A percentile compares a stretch with the other conserved stretches of the same genome.
Evolutionary conservation across 352 stramenopile species (phyloP).

Genomic region (Pythium sp.): DNA sequence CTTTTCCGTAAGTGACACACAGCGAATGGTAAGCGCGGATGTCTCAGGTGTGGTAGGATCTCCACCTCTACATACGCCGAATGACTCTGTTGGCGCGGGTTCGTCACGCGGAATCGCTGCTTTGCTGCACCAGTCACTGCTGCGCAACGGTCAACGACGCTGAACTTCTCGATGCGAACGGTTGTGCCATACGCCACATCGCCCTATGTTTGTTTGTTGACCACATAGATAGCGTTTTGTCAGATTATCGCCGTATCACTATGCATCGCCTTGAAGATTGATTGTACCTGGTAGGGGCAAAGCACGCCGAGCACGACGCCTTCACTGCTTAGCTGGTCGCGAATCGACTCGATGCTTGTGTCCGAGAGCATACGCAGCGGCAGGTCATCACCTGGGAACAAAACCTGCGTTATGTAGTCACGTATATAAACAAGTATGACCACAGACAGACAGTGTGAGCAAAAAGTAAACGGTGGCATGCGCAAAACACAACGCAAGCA

Average conservation of each 20-base stretch:
- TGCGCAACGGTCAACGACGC: constrained; percentile 34
- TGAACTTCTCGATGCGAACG: constrained; percentile 67
- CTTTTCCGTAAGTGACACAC: constrained; percentile 3
- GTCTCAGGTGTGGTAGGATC: constrained; percentile 53
- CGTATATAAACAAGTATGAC: not conserved
- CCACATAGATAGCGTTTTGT: not conserved
- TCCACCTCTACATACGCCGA: constrained; percentile 39
- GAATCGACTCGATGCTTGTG: constrained; percentile 44
- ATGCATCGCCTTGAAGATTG: not conserved
- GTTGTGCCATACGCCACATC: constrained; percentile 56
- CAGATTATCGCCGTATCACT: not conserved
- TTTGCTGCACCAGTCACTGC: constrained; percentile 59
- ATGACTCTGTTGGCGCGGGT: constrained; percentile 22
- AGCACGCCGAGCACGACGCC: constrained; percentile 59
- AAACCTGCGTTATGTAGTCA: constrained; percentile 37
- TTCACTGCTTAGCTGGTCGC: constrained; percentile 40
- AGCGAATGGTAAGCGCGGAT: constrained; percentile 39
- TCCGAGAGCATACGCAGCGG: constrained; percentile 73
- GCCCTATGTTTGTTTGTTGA: constrained; percentile 15
- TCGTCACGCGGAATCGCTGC: constrained; percentile 59
- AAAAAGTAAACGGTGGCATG: not conserved
- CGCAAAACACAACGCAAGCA: not conserved
- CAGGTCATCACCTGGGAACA: constrained; percentile 80
- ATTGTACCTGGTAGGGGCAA: constrained; percentile 39
- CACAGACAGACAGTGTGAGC: not conserved